Conservation (phyloP, 2,329 filamentous ascomycete species). For the Tetracladium maxilliforme region DNA sequence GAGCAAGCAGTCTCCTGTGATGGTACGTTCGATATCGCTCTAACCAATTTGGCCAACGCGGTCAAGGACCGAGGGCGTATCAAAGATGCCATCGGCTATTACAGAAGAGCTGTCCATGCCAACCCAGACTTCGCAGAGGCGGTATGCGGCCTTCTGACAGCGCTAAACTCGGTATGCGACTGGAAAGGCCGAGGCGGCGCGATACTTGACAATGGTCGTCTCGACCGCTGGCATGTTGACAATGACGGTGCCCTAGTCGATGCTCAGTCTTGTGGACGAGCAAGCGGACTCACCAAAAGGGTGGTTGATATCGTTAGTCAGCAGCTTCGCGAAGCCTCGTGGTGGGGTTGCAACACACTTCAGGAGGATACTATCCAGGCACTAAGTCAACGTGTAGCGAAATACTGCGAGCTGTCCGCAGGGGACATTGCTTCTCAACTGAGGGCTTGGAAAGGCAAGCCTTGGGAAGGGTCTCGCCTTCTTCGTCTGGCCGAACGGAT, state of each 20-base stretch:
- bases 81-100: constrained; percentile 82
- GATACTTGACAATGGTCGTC: constrained; percentile 52
- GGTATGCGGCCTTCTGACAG: constrained; percentile 88
- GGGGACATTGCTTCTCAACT: constrained; percentile 17
- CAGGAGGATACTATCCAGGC: constrained; percentile 35
- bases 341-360: constrained; percentile 68
- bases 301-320: constrained; percentile 84
- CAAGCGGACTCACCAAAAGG: constrained; percentile 73
- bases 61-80: constrained; percentile 94
- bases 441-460: constrained; percentile 51
- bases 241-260: constrained; percentile 72
- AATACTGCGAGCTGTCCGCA: too few relatives aligned
- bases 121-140: constrained; percentile 95
- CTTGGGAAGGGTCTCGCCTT: constrained; percentile 80
- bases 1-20: constrained; percentile 88
- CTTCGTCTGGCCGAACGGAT: constrained; percentile 75
- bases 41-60: constrained; percentile 93
- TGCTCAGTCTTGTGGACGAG: constrained; percentile 40
- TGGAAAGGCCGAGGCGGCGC: constrained; percentile 87
- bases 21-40: constrained; percentile 86
- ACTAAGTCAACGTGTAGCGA: constrained; percentile 11
- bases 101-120: constrained; percentile 76
- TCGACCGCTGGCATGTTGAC: constrained; percentile 89
- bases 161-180: constrained; percentile 89
- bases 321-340: constrained; percentile 73